A percentile compares a stretch with the other conserved stretches of the same genome.
These are phyloP conservation scores for Zizania palustris DNA, from an alignment of 202 grass and related monocot species.

Conservation along the genomic window DNA sequence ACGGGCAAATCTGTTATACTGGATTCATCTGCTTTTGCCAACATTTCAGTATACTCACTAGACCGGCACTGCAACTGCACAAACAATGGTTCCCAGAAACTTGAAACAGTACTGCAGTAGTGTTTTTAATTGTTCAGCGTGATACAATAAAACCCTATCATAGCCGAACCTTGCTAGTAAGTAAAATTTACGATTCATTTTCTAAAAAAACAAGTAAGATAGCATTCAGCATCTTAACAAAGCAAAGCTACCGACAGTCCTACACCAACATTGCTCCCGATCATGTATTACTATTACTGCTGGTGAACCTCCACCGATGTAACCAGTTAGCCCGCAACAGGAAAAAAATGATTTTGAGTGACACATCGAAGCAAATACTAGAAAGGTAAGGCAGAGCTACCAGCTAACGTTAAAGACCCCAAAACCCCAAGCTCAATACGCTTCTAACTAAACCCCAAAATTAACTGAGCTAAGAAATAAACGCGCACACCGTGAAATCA, in stretches of 20 bases:
- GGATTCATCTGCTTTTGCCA: constrained; percentile 41
- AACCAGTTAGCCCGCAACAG: not conserved
- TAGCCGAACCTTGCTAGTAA: not conserved
- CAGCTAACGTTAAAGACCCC: constrained; percentile 1
- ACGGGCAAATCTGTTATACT: constrained; percentile 22
- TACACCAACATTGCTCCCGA: not conserved
- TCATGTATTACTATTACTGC: not conserved
- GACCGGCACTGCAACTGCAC: constrained; percentile 23
- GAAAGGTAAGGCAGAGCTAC: not conserved
- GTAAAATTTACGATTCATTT: not conserved
- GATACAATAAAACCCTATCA: not conserved
- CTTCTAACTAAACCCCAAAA: constrained; percentile 19
- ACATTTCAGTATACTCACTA: constrained; percentile 20
- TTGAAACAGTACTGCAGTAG: constrained; percentile 26
- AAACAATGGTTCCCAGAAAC: not conserved
- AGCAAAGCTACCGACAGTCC: not conserved
- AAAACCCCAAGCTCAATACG: constrained; percentile 18
- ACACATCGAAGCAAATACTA: not conserved
- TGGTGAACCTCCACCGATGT: not conserved
- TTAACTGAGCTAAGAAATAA: not conserved
- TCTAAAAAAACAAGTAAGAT: not conserved
- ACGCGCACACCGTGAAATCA: too few species aligned
- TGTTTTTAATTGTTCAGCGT: constrained; percentile 14
- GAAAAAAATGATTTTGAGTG: not conserved
- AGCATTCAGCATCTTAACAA: not conserved